Percentiles rank a stretch among this genome's conserved stretches.
Conservation (phyloP, 2,329 filamentous ascomycete genomes). For the Phialophora expanda region DNA sequence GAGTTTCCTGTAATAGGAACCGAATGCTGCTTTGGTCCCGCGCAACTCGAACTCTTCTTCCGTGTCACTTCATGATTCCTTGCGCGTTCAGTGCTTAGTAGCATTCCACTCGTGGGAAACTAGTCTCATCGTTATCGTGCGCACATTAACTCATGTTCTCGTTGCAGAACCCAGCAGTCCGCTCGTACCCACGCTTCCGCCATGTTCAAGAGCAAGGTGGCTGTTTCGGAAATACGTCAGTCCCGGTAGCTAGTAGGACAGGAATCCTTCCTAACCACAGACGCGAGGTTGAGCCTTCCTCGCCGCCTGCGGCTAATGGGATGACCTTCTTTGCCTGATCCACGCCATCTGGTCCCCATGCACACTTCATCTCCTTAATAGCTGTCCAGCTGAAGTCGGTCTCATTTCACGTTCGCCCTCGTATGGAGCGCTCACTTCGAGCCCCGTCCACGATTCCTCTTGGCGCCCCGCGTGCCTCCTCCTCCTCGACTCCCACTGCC, state of each 20-base stretch:
- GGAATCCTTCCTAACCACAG: neutral
- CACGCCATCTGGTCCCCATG: neutral
- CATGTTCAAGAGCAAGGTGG: neutral
- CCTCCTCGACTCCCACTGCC: conserved; percentile 14
- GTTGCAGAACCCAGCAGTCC: neutral
- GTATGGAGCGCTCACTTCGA: conserved; percentile 16
- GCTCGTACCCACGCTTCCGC: neutral
- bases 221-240: neutral
- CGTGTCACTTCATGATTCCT: neutral
- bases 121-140: neutral
- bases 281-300: neutral
- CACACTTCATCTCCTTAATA: neutral
- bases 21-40: neutral
- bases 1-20: neutral
- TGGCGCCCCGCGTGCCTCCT: conserved; percentile 33
- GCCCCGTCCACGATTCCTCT: conserved; percentile 38
- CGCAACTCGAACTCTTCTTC: neutral
- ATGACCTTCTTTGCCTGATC: neutral
- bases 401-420: neutral
- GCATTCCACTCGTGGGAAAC: neutral
- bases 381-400: neutral
- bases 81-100: neutral
- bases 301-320: neutral
- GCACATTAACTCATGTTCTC: neutral
- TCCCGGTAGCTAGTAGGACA: neutral